A percentile compares a stretch with the other conserved stretches of the same genome.
Evolutionary conservation across 306 rosid genomes (phyloP).

Genomic region (Trifolium fragiferum): DNA sequence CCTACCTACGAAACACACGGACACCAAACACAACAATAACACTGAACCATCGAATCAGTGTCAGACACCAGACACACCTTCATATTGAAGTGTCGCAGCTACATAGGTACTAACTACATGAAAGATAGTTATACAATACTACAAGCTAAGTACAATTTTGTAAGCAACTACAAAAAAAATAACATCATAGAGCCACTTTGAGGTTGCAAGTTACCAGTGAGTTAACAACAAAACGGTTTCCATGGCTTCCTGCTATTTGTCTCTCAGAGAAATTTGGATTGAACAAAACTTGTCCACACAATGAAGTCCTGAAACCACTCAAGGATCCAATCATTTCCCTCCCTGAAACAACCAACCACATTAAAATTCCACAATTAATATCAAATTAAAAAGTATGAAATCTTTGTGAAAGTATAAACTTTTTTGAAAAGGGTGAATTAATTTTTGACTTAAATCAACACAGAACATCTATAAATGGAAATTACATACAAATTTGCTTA

Average conservation of each 20-base stretch:
- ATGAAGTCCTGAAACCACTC: conserved; percentile 59
- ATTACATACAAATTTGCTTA: conserved; percentile 46
- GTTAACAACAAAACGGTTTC: conserved; percentile 61
- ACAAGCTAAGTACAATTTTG: conserved; percentile 5
- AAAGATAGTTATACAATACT: conserved; percentile 27
- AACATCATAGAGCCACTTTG: conserved; percentile 30
- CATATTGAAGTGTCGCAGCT: not conserved
- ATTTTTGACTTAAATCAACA: conserved; percentile 3
- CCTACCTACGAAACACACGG: not conserved
- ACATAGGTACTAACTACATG: not conserved
- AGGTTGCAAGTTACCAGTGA: conserved; percentile 69
- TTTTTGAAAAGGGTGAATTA: conserved; percentile 6
- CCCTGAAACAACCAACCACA: conserved; percentile 55
- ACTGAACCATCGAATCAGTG: not conserved
- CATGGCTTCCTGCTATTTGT: conserved; percentile 42
- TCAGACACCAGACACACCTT: not conserved
- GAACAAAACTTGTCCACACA: conserved; percentile 53
- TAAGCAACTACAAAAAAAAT: conserved; percentile 10
- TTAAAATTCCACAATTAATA: conserved; percentile 13
- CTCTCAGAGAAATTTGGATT: conserved; percentile 45
- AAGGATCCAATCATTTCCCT: conserved; percentile 49
- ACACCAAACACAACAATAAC: not conserved
- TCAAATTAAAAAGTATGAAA: not conserved
- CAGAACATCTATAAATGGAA: conserved; percentile 31
- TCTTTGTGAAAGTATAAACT: conserved; percentile 1